A percentile compares a stretch with the other conserved stretches of the same genome.
phyloP scores from a whole-genome alignment of 2,329 filamentous ascomycete genomes.

The Sarocladium oryzae region DNA sequence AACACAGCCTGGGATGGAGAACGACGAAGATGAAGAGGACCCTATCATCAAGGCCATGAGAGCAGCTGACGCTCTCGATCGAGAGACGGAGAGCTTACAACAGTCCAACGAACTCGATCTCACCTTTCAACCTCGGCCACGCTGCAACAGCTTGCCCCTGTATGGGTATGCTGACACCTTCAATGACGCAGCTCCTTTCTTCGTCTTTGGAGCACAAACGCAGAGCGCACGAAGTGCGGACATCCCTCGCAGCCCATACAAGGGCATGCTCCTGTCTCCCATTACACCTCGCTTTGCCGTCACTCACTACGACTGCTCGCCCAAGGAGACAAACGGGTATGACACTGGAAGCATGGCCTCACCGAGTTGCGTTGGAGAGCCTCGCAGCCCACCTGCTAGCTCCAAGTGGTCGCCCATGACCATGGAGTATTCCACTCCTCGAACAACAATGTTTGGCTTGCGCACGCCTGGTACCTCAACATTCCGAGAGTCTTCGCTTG shows the following conservation, averaged over 20 bases:
- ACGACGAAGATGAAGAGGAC: slow-evolving; percentile 23
- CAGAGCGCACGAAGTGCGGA: neutral
- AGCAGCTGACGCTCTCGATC: slow-evolving; percentile 51
- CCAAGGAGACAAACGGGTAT: slow-evolving; percentile 13
- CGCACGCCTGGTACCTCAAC: slow-evolving; percentile 29
- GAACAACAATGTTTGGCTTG: slow-evolving; percentile 20
- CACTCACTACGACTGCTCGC: slow-evolving; percentile 21
- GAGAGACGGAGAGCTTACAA: slow-evolving; percentile 49
- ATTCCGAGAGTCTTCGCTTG: slow-evolving; percentile 32
- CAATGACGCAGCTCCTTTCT: slow-evolving; percentile 39
- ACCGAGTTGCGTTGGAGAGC: slow-evolving; percentile 29
- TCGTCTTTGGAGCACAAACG: slow-evolving; percentile 35
- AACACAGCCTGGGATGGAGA: neutral
- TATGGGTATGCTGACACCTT: slow-evolving; percentile 37
- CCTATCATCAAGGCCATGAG: slow-evolving; percentile 50
- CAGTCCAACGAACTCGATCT: slow-evolving; percentile 42
- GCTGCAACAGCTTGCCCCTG: slow-evolving; percentile 45
- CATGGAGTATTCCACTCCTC: neutral
- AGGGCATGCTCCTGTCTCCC: slow-evolving; percentile 15
- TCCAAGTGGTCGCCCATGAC: neutral
- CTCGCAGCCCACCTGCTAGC: slow-evolving; percentile 16
- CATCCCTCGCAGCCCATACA: slow-evolving; percentile 9
- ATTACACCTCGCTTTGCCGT: slow-evolving; percentile 21
- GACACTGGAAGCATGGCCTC: slow-evolving; percentile 17
- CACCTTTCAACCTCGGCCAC: slow-evolving; percentile 30